Base-by-base conservation (phyloP, 441 rosid genomes). In the Gossypium davidsonii region DNA sequence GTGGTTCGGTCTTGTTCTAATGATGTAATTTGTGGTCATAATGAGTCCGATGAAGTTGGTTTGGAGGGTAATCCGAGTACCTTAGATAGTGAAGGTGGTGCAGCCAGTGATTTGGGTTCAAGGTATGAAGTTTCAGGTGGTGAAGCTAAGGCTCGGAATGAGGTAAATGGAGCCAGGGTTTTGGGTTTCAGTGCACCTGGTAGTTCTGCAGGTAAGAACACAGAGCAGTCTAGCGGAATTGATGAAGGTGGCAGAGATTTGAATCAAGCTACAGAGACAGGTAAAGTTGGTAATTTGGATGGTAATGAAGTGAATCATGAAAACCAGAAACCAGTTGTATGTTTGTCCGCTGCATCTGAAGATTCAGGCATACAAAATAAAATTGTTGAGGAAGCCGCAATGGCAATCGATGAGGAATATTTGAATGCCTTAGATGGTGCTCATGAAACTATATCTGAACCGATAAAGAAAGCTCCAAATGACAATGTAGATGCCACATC, bases 371-470 rank as follows among this genome's bases (percentile, higher is more conserved):
- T 73, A 7, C 71, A 74, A 49, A 34, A 69, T 6, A 72, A 53
- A 39, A 76, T 66, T 65, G 73, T 71, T 10, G 78, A 65, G 49
- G 84, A 76, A 49, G 52, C 55, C 34, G 60, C 25, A 18, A n/a
- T 31, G 68, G 53, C 49, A 64, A 46, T n/a, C 0, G 25, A 37
- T 61, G 75, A 66, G 62, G 81, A 78, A 58, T 56, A 55, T 70
- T 74, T 59, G 52, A 67, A 74, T 66, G 14, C 75, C 0, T 20
- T 64, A 37, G 72, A 73, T 73, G 80, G 65, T 72, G 67, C 39
- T 60, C 14, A 12, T 62, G 68, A 64, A 42, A 60, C 77, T 23
- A 55, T 62, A 72, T 28, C 74, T 59, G 73, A 21, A n/a, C 77
- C 68, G 44, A 73, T 60, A 37, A 75, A 73, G 74, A 71, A 76